Conservation (phyloP, 805 yeast genomes). For the Kluyveromyces dobzhanskii region DNA sequence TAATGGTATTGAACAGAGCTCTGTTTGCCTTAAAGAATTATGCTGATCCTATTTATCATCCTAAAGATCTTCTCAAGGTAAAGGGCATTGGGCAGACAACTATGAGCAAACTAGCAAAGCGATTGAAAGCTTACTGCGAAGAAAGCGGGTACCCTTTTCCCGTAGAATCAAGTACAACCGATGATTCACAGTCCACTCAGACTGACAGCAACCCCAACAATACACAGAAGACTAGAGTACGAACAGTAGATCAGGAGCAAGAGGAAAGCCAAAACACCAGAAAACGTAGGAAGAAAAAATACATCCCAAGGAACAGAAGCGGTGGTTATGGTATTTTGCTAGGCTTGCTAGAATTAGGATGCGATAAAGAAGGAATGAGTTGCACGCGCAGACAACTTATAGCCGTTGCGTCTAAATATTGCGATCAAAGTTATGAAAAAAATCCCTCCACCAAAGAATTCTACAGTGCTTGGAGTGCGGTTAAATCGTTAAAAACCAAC, state of each 20-base stretch:
- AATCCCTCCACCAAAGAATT: conserved; percentile 55
- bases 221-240: conserved; percentile 9
- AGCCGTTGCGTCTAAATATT: conserved; percentile 43
- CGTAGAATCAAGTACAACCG: conserved; percentile 3
- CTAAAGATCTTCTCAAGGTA: conserved; percentile 50
- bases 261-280: conserved; percentile 16
- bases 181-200: conserved; percentile 2
- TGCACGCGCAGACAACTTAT: conserved; percentile 49
- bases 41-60: conserved; percentile 41
- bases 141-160: conserved; percentile 44
- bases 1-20: conserved; percentile 49
- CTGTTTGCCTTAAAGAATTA: conserved; percentile 37
- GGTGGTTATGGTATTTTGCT: conserved; percentile 81
- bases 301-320: conserved; percentile 65
- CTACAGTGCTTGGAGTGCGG: conserved; percentile 70
- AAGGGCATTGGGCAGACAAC: conserved; percentile 69
- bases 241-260: conserved; percentile 8
- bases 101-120: conserved; percentile 40
- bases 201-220: neutral
- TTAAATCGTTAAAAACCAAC: conserved; percentile 53
- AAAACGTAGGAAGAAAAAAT: conserved; percentile 30
- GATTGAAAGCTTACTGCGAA: conserved; percentile 47
- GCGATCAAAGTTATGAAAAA: conserved; percentile 48
- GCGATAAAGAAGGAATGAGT: conserved; percentile 42
- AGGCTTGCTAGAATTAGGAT: conserved; percentile 45